These are phyloP conservation scores for Cryphonectria nitschkei DNA, from an alignment of 2,329 filamentous ascomycete species.

Conservation along the genomic window DNA sequence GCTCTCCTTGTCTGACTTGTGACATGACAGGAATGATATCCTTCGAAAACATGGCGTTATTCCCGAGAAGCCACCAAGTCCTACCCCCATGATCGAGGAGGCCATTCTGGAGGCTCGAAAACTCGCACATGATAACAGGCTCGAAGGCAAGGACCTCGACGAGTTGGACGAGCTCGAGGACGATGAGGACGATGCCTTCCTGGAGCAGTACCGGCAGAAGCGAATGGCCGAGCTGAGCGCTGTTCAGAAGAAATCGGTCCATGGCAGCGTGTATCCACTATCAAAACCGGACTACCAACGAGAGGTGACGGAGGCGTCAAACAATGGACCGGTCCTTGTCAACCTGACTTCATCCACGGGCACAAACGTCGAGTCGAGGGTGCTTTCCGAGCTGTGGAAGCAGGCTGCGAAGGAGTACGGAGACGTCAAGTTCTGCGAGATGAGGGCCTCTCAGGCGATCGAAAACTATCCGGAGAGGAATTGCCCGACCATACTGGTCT, in stretches of 20 bases:
- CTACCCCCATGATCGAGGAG: slow-evolving; percentile 94
- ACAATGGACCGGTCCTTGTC: slow-evolving; percentile 71
- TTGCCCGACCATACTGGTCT: slow-evolving; percentile 90
- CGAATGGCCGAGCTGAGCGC: slow-evolving; percentile 80
- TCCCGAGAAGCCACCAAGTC: slow-evolving; percentile 95
- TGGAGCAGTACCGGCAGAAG: slow-evolving; percentile 86
- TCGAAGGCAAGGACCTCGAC: slow-evolving; percentile 93
- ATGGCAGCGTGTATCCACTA: slow-evolving; percentile 90
- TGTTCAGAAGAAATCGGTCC: slow-evolving; percentile 75
- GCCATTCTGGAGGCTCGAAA: slow-evolving; percentile 82
- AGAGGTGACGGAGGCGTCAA: slow-evolving; percentile 90
- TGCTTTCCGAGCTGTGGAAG: slow-evolving; percentile 84
- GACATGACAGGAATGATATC: slow-evolving; percentile 83
- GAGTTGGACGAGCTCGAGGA: slow-evolving; percentile 94
- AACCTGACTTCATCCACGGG: slow-evolving; percentile 75
- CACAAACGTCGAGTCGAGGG: slow-evolving; percentile 81
- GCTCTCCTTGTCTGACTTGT: not conserved
- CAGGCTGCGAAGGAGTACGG: slow-evolving; percentile 83
- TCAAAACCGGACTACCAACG: slow-evolving; percentile 92
- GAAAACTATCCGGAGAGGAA: slow-evolving; percentile 96
- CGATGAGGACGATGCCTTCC: slow-evolving; percentile 89
- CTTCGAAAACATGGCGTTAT: slow-evolving; percentile 95
- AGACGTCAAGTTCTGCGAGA: slow-evolving; percentile 97
- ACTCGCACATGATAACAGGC: slow-evolving; percentile 85
- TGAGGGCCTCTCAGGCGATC: slow-evolving; percentile 88